A percentile compares a stretch with the other conserved stretches of the same genome.
Conservation (phyloP, 148 eudicot genomes). For the Diospyros kaki region DNA sequence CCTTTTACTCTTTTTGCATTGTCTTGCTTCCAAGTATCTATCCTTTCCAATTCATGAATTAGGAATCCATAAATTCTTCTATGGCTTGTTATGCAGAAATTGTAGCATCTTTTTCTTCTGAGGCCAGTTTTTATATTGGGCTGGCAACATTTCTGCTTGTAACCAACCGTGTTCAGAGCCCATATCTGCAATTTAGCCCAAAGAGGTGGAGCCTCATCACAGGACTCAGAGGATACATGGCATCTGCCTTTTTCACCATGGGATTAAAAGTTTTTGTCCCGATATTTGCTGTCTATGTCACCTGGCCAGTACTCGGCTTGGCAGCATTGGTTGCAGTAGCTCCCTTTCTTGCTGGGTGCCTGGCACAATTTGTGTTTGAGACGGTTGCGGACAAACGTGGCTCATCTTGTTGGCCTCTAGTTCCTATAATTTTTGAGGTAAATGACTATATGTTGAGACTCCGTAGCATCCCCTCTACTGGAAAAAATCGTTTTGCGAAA, state of each 20-base stretch:
- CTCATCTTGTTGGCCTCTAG: conserved; percentile 80
- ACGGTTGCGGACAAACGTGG: conserved; percentile 29
- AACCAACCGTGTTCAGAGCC: conserved; percentile 64
- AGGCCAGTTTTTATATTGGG: conserved; percentile 64
- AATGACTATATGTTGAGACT: background rate
- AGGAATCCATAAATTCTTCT: background rate
- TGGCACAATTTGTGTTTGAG: conserved; percentile 63
- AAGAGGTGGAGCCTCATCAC: conserved; percentile 72
- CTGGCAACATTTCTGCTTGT: conserved; percentile 52
- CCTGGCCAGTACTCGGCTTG: conserved; percentile 70
- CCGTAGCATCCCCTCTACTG: background rate
- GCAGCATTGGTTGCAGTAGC: conserved; percentile 53
- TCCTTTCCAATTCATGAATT: background rate
- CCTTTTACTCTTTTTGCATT: background rate
- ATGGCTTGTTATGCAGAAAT: conserved; percentile 49
- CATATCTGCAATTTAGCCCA: conserved; percentile 63
- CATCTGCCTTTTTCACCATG: conserved; percentile 31
- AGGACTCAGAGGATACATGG: conserved; percentile 56
- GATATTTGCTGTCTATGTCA: conserved; percentile 36
- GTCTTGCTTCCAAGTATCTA: background rate
- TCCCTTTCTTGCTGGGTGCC: conserved; percentile 60
- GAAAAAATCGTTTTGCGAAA: background rate
- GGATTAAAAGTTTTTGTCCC: conserved; percentile 70
- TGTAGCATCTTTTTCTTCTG: conserved; percentile 47
- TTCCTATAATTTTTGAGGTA: conserved; percentile 90